Evolutionary conservation across 345 rosid species (phyloP).

Genomic region (Euphorbia lathyris): DNA sequence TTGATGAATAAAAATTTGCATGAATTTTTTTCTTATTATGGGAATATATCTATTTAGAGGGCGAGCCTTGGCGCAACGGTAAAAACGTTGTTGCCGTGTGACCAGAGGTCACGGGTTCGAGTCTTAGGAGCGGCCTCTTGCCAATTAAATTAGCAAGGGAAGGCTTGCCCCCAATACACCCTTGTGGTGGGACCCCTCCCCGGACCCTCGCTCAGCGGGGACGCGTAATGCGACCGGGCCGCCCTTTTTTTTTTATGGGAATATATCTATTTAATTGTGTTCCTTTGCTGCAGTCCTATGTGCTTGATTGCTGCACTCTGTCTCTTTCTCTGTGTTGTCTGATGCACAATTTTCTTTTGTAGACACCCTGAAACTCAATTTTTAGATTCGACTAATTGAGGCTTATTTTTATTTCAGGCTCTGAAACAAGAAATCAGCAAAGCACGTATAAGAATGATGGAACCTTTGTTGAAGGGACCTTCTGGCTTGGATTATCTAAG

Average conservation of each 20-base stretch:
- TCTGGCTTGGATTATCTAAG: slow-evolving; percentile 69
- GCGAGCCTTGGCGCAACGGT: too few relatives aligned
- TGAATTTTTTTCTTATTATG: not conserved
- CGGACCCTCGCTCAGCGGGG: too few relatives aligned
- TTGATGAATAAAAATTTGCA: not conserved
- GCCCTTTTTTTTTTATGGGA: too few relatives aligned
- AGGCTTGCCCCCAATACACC: too few relatives aligned
- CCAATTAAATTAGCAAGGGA: too few relatives aligned
- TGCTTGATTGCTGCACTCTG: not conserved
- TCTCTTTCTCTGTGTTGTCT: not conserved
- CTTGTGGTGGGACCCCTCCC: too few relatives aligned
- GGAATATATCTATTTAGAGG: too few relatives aligned
- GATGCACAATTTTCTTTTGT: not conserved
- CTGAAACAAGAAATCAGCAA: slow-evolving; percentile 69
- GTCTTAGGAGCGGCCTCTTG: too few relatives aligned
- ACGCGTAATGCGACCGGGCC: too few relatives aligned
- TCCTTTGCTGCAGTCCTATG: not conserved
- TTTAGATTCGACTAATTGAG: not conserved
- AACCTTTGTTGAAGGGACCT: slow-evolving; percentile 75
- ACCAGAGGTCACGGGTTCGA: too few relatives aligned
- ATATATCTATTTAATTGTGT: too few relatives aligned
- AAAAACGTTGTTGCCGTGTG: too few relatives aligned
- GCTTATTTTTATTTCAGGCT: slow-evolving; percentile 35
- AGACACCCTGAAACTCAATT: not conserved
- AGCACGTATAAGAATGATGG: slow-evolving; percentile 71